Percentiles rank a stretch among this genome's conserved stretches.
Evolutionary conservation across 805 yeast species (phyloP).

Genomic region (Kluyveromyces starmeri): DNA sequence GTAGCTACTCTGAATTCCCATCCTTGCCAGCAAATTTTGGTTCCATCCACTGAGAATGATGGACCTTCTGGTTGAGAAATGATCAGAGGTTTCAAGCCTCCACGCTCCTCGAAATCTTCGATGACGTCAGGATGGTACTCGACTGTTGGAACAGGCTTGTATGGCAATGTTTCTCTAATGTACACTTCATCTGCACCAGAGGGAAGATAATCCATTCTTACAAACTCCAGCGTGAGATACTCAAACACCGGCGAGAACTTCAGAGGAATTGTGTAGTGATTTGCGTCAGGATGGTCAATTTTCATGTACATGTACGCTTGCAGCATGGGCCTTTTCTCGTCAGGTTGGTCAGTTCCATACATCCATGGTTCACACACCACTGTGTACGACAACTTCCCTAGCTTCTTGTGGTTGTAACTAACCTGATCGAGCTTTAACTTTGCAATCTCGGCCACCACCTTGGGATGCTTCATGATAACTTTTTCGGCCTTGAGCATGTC

Average conservation of each 20-base stretch:
- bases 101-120: conserved; percentile 42
- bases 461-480: conserved; percentile 43
- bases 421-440: conserved; percentile 54
- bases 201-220: conserved; percentile 68
- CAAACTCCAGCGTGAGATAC: conserved; percentile 47
- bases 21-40: conserved; percentile 68
- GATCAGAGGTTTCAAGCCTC: conserved; percentile 54
- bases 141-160: conserved; percentile 51
- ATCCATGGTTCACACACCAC: conserved; percentile 77
- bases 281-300: conserved; percentile 59
- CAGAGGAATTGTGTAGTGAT: conserved; percentile 68
- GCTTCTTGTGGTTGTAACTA: conserved; percentile 19
- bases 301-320: conserved; percentile 72
- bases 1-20: conserved; percentile 71
- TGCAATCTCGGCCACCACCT: conserved; percentile 52
- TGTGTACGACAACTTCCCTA: conserved; percentile 18
- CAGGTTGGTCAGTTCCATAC: conserved; percentile 66
- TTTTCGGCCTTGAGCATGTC: conserved; percentile 50
- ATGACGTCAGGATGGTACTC: conserved; percentile 70
- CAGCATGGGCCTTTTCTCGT: conserved; percentile 45
- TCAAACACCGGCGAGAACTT: conserved; percentile 69
- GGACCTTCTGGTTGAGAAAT: conserved; percentile 75
- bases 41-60: conserved; percentile 50
- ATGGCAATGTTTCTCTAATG: conserved; percentile 45
- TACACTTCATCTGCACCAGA: conserved; percentile 57